Percentiles rank a stretch among this genome's conserved stretches.
phyloP scores from a whole-genome alignment of 2,329 filamentous ascomycete species.

The Hypoxylon sp. region DNA sequence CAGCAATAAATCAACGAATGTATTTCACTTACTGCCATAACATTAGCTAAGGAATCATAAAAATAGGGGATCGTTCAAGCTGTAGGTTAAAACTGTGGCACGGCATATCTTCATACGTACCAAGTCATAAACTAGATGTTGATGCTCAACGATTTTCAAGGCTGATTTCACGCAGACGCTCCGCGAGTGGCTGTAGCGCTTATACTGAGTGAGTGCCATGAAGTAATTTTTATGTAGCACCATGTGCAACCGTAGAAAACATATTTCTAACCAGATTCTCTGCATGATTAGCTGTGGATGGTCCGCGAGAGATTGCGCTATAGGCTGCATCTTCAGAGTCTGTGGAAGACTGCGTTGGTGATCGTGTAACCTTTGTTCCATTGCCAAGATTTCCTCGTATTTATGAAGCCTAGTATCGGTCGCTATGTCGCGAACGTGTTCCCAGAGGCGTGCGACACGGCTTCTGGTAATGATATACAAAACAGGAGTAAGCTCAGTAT shows the following conservation, averaged over 20 bases:
- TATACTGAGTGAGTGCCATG: conserved; percentile 54
- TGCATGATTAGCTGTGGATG: conserved; percentile 66
- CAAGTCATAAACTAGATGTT: conserved; percentile 65
- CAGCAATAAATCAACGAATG: neutral
- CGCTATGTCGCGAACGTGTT: conserved; percentile 48
- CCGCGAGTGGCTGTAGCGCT: conserved; percentile 59
- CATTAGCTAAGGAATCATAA: neutral
- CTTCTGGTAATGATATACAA: conserved; percentile 49
- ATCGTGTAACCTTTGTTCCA: conserved; percentile 45
- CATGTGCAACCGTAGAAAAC: conserved; percentile 66
- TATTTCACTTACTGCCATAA: neutral
- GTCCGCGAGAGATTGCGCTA: conserved; percentile 60
- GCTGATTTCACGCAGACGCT: conserved; percentile 64
- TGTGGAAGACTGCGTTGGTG: conserved; percentile 37
- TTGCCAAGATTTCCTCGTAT: conserved; percentile 46
- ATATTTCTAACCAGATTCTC: conserved; percentile 65
- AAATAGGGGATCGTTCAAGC: neutral
- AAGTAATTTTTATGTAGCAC: conserved; percentile 70
- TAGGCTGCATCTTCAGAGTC: conserved; percentile 41
- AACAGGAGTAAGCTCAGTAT: conserved; percentile 51
- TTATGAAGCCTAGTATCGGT: conserved; percentile 38
- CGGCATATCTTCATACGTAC: conserved; percentile 35
- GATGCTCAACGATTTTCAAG: conserved; percentile 62
- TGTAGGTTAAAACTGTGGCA: neutral
- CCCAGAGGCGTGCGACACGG: conserved; percentile 49